A percentile compares a stretch with the other conserved stretches of the same genome.
Conservation (phyloP, 129 eudicot species). For the Centella asiatica region DNA sequence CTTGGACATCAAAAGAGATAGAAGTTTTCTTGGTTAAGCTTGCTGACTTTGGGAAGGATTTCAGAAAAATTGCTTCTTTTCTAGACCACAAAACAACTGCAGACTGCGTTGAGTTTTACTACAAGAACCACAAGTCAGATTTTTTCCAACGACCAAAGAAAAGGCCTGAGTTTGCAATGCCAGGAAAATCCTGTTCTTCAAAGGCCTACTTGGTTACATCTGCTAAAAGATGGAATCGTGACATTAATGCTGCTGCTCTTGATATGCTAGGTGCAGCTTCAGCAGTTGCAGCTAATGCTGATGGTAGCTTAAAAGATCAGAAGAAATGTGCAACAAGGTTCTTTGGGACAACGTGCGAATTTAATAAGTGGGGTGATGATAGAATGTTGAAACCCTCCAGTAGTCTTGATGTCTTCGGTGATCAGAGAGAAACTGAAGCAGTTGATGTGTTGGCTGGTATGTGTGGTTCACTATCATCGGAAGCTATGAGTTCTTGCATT, state of each 20-base stretch:
- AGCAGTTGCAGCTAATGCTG: slow-evolving; percentile 44
- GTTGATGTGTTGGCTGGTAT: slow-evolving; percentile 94
- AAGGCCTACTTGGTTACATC: slow-evolving; percentile 58
- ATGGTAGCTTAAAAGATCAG: slow-evolving; percentile 25
- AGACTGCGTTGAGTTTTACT: slow-evolving; percentile 87
- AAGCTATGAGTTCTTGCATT: slow-evolving; percentile 88
- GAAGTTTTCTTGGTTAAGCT: slow-evolving; percentile 53
- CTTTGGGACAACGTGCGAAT: slow-evolving; percentile 16
- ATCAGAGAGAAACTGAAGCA: slow-evolving; percentile 69
- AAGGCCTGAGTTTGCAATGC: slow-evolving; percentile 36
- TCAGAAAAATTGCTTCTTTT: slow-evolving; percentile 68
- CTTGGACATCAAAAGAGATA: slow-evolving; percentile 67
- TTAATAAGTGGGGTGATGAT: slow-evolving; percentile 18
- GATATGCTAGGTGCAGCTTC: slow-evolving; percentile 85
- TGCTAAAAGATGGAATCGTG: slow-evolving; percentile 46
- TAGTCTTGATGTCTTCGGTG: slow-evolving; percentile 22
- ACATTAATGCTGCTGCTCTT: slow-evolving; percentile 53
- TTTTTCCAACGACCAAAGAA: slow-evolving; percentile 48
- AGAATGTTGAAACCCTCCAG: slow-evolving; percentile 29
- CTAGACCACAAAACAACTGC: slow-evolving; percentile 62
- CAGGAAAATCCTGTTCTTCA: slow-evolving; percentile 34
- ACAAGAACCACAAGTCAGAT: slow-evolving; percentile 86
- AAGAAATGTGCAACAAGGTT: slow-evolving; percentile 23
- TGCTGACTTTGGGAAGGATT: slow-evolving; percentile 60
- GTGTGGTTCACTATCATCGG: slow-evolving; percentile 82